Evolutionary conservation across 169 alveolate genomes (phyloP).

Genomic region (Neospora caninum): DNA sequence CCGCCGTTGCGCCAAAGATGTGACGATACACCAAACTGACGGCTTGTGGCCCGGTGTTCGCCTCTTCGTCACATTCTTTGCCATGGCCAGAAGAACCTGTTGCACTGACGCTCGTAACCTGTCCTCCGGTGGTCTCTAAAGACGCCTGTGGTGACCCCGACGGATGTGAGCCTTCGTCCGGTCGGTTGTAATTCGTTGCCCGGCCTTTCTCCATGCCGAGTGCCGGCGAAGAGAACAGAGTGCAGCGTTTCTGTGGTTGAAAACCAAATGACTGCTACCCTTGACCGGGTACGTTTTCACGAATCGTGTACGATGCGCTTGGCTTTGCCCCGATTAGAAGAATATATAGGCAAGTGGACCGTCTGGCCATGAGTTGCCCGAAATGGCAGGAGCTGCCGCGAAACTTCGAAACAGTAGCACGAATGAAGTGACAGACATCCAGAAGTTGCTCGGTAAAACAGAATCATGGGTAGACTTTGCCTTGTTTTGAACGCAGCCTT

Average conservation of each 20-base stretch:
- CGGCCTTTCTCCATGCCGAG: constrained; percentile 65
- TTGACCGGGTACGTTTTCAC: too few relatives aligned
- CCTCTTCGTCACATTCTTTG: not conserved
- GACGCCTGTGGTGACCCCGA: not conserved
- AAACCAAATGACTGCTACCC: too few relatives aligned
- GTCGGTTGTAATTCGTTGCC: not conserved
- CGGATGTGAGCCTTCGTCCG: not conserved
- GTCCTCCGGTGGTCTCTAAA: not conserved
- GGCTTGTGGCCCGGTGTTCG: not conserved
- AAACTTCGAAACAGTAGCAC: too few relatives aligned
- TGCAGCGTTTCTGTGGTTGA: not conserved
- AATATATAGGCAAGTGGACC: too few relatives aligned
- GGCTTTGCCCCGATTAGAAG: too few relatives aligned
- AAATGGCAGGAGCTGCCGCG: too few relatives aligned
- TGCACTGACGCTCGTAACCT: not conserved
- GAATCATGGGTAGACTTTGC: too few relatives aligned
- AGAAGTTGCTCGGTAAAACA: too few relatives aligned
- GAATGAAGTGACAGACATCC: too few relatives aligned
- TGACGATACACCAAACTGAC: constrained; percentile 62
- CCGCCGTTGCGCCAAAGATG: constrained; percentile 76
- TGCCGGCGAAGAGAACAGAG: not conserved
- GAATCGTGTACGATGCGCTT: too few relatives aligned
- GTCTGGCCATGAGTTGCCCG: too few relatives aligned
- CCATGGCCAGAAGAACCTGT: not conserved
- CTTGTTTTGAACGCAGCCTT: too few relatives aligned